These are phyloP conservation scores for Chimonanthus salicifolius DNA, from an alignment of 164 flowering plant species.

Conservation along the genomic window DNA sequence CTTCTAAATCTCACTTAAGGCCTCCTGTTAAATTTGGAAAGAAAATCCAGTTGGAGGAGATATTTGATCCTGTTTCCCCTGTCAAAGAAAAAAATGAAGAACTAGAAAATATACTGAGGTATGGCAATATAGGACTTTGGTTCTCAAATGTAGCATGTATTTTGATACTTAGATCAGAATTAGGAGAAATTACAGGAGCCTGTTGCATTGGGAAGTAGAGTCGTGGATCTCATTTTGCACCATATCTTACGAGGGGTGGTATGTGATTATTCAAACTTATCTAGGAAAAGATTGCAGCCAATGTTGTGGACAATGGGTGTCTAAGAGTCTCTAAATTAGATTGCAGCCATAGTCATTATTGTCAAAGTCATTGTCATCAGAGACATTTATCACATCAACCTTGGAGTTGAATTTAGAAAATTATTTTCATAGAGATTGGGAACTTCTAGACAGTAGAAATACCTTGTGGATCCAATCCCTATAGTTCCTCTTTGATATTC, in stretches of 20 bases:
- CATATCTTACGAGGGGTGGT: neutral
- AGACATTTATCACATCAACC: too few species aligned
- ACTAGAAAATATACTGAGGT: slow-evolving; percentile 7
- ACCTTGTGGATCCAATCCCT: neutral
- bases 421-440: too few species aligned
- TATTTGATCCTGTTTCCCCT: neutral
- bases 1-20: slow-evolving; percentile 48
- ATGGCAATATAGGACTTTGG: slow-evolving; percentile 13
- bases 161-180: neutral
- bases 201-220: neutral
- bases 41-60: slow-evolving; percentile 9
- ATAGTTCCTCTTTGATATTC: neutral
- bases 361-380: too few species aligned
- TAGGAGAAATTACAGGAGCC: neutral
- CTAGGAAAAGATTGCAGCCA: too few species aligned
- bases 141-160: slow-evolving; percentile 42
- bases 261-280: neutral
- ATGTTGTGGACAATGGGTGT: too few species aligned
- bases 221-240: neutral
- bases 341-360: too few species aligned
- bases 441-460: too few species aligned
- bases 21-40: slow-evolving; percentile 35
- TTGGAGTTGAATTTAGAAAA: too few species aligned
- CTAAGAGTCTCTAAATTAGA: too few species aligned
- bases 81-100: slow-evolving; percentile 31